A percentile compares a stretch with the other conserved stretches of the same genome.
Evolutionary conservation across 495 filamentous ascomycete species (phyloP).

Genomic region (Penicillium cinerascens): DNA sequence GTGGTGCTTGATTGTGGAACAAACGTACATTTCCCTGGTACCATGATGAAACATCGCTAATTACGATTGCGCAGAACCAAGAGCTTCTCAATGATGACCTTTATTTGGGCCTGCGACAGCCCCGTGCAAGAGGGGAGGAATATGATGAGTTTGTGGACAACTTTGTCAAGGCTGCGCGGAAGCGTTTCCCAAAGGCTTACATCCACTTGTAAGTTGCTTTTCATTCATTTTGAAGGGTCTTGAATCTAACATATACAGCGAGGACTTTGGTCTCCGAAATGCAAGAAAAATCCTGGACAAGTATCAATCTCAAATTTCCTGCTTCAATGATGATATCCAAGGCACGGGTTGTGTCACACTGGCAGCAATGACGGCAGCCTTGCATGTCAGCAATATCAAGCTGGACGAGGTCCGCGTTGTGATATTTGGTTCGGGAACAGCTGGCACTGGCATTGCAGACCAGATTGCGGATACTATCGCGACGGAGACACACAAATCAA

Average conservation of each 20-base stretch:
- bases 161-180: constrained; percentile 64
- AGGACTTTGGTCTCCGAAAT: constrained; percentile 59
- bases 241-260: constrained; percentile 24
- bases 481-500: constrained; percentile 60
- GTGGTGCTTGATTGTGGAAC: constrained; percentile 89
- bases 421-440: constrained; percentile 79
- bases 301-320: constrained; percentile 67
- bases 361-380: constrained; percentile 70
- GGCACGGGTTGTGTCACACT: constrained; percentile 86
- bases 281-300: constrained; percentile 68
- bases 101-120: constrained; percentile 72
- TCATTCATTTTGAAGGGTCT: background rate
- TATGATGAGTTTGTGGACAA: constrained; percentile 77
- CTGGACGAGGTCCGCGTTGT: constrained; percentile 66
- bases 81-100: constrained; percentile 72
- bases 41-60: background rate
- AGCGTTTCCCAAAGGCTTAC: constrained; percentile 74
- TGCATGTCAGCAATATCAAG: constrained; percentile 64
- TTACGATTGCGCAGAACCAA: constrained; percentile 54
- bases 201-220: constrained; percentile 65
- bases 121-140: constrained; percentile 61
- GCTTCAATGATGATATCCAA: constrained; percentile 92
- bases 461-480: constrained; percentile 77
- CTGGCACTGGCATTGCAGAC: constrained; percentile 82
- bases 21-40: constrained; percentile 42